A percentile compares a stretch with the other conserved stretches of the same genome.
Evolutionary conservation across 257 asterid species (phyloP).

Genomic region (Pogostemon cablin): DNA sequence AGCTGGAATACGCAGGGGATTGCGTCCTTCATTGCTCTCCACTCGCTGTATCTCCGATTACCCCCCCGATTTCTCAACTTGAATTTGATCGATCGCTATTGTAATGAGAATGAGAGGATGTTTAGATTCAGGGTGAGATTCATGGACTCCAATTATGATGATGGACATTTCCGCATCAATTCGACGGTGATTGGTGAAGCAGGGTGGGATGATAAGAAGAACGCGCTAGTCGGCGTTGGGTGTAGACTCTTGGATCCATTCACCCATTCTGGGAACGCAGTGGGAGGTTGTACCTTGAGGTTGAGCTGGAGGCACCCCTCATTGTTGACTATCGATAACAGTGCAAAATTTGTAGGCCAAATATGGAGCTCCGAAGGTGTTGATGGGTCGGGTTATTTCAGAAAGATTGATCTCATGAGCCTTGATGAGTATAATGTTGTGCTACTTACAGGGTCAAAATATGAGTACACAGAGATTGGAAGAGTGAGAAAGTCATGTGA

Average conservation of each 20-base stretch:
- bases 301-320: slow-evolving; percentile 56
- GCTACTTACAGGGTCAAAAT: slow-evolving; percentile 40
- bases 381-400: slow-evolving; percentile 46
- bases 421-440: not conserved
- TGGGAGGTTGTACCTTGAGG: slow-evolving; percentile 58
- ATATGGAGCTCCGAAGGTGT: slow-evolving; percentile 54
- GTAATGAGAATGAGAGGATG: slow-evolving; percentile 36
- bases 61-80: slow-evolving; percentile 32
- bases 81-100: slow-evolving; percentile 37
- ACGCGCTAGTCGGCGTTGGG: slow-evolving; percentile 46
- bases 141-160: not conserved
- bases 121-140: slow-evolving; percentile 40
- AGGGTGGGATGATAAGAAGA: slow-evolving; percentile 53
- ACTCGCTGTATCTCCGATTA: slow-evolving; percentile 16
- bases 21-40: slow-evolving; percentile 43
- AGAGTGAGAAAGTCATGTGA: slow-evolving; percentile 42
- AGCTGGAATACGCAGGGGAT: slow-evolving; percentile 41
- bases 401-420: slow-evolving; percentile 35
- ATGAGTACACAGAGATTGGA: slow-evolving; percentile 54
- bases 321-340: slow-evolving; percentile 40
- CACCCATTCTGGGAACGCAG: slow-evolving; percentile 22
- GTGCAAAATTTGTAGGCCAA: slow-evolving; percentile 42
- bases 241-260: slow-evolving; percentile 48
- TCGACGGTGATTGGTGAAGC: slow-evolving; percentile 60
- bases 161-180: slow-evolving; percentile 18